Conservation (phyloP, 192 early-diverging fungal genomes). For the Coemansia sp. region DNA sequence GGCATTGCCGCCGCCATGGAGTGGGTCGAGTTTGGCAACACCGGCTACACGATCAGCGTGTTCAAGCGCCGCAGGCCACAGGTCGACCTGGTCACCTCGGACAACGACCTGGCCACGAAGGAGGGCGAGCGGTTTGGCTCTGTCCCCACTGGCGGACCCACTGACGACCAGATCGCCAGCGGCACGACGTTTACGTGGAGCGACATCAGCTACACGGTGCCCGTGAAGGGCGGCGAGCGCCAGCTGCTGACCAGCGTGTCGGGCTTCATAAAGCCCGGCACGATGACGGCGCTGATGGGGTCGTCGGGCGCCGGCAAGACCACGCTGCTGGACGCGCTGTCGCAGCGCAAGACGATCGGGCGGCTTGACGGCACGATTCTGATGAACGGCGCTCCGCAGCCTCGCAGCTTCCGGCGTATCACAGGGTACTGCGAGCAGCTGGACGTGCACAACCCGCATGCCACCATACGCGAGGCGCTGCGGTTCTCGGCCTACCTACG, state of each 20-base stretch:
- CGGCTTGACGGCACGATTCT: constrained; percentile 68
- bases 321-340: constrained; percentile 73
- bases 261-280: constrained; percentile 76
- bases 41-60: constrained; percentile 58
- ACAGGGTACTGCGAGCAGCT: constrained; percentile 88
- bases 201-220: constrained; percentile 61
- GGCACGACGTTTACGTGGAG: constrained; percentile 71
- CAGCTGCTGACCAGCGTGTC: constrained; percentile 66
- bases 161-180: constrained; percentile 52
- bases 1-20: constrained; percentile 59
- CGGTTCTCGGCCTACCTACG: constrained; percentile 70
- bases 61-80: constrained; percentile 52
- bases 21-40: constrained; percentile 63
- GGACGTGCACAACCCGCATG: constrained; percentile 75
- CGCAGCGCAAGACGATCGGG: constrained; percentile 77
- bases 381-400: constrained; percentile 62
- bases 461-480: constrained; percentile 70
- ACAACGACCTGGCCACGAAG: constrained; percentile 18
- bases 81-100: constrained; percentile 12
- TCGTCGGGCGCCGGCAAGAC: constrained; percentile 72
- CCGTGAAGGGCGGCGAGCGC: constrained; percentile 57
- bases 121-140: constrained; percentile 13
- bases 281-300: constrained; percentile 85
- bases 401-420: constrained; percentile 66
- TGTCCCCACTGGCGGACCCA: constrained; percentile 23